phyloP scores from a whole-genome alignment of 306 rosid species.

The Adenanthera pavonina region DNA sequence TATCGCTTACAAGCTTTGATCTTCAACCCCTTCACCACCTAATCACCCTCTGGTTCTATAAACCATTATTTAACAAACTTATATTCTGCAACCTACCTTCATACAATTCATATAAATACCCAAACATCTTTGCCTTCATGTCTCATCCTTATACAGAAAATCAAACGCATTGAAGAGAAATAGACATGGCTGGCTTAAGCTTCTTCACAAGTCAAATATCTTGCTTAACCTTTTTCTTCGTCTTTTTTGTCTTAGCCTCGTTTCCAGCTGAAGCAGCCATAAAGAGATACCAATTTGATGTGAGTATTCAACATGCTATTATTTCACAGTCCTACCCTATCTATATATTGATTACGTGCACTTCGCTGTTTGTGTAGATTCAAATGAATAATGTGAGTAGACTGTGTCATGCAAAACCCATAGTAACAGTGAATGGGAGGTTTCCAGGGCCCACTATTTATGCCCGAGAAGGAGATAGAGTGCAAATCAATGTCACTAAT shows the following conservation, averaged over 20 bases:
- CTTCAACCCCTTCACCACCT: slow-evolving; percentile 45
- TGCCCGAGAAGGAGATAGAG: slow-evolving; percentile 60
- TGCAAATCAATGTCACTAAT: slow-evolving; percentile 60
- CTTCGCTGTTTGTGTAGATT: slow-evolving; percentile 36
- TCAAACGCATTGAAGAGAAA: neutral
- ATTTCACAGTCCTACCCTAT: neutral
- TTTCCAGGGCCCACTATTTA: slow-evolving; percentile 64
- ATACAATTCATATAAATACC: slow-evolving; percentile 26
- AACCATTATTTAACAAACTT: slow-evolving; percentile 29
- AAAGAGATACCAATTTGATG: slow-evolving; percentile 67
- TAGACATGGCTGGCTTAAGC: slow-evolving; percentile 47
- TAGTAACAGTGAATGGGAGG: slow-evolving; percentile 60
- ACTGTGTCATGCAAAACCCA: slow-evolving; percentile 58
- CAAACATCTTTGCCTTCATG: slow-evolving; percentile 13
- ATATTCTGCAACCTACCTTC: neutral
- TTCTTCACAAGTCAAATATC: slow-evolving; percentile 3
- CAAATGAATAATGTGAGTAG: slow-evolving; percentile 52
- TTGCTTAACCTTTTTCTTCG: slow-evolving; percentile 33
- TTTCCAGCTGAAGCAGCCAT: slow-evolving; percentile 61
- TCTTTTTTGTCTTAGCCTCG: slow-evolving; percentile 43
- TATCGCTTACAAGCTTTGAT: slow-evolving; percentile 61
- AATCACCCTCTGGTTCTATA: slow-evolving; percentile 4
- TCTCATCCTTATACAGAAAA: slow-evolving; percentile 16
- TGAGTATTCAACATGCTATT: slow-evolving; percentile 37
- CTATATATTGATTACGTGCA: neutral